Evolutionary conservation across 768 basidiomycete genomes (phyloP), one percentile per base, ranked within the genome.

Genomic region (Austroboletus eburneus): DNA sequence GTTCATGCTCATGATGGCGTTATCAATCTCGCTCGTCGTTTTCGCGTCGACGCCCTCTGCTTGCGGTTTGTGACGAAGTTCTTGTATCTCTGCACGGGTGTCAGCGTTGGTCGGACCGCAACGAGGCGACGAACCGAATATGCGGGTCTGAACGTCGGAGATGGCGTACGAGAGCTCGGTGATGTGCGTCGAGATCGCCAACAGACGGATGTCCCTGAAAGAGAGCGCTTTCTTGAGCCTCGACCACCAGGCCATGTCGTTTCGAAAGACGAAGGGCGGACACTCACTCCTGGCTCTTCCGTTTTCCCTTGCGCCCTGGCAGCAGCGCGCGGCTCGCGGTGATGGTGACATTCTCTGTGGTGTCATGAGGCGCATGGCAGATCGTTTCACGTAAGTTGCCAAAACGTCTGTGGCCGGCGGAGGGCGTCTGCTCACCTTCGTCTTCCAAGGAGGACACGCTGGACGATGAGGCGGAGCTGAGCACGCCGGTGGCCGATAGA

Each of bases 71-170:
- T 95, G 92, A 35, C 92, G 85, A 36, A 94, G 76, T 65, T 95
- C 92, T 67, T 95, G 90, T 42, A 94, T 91, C 69, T 93, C 91
- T 93, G 58, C 22, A 46, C 22, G 9, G 14, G 34, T 10, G 34
- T 65, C 50, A 61, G 50, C 32, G 23, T 30, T 48, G 30, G 18
- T 4, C 38, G 46, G 25, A 43, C 48, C 21, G 5, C 29, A 51
- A 45, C 30, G 30, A 45, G 32, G 34, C 5, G 18, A 59, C 64
- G 46, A 63, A 90, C 89, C 90, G 57, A 92, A 92, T 64, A 92
- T 91, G 58, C 90, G 85, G 41, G 90, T 89, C 67, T 92, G 88
- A 25, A 92, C 88, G 66, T 92, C 90, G 16, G 88, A 91, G 49
- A 92, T 84, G 54, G 80, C 79, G 61, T 89, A 92, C 5, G 86